Conservation (phyloP, 176 grass and related monocot genomes). For the Pharus latifolius region DNA sequence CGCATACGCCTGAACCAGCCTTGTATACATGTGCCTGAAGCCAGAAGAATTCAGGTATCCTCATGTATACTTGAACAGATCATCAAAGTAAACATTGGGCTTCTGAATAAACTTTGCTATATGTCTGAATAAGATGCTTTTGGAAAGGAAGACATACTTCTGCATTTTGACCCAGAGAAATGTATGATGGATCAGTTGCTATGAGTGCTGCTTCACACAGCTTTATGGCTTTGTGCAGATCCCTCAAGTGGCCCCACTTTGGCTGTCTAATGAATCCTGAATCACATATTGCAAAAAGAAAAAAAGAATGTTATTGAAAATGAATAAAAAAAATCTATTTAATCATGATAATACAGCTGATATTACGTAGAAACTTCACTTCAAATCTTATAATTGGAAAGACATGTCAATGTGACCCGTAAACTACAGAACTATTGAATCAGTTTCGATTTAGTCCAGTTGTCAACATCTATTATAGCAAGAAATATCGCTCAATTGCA, state of each 20-base stretch:
- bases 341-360: too few species aligned
- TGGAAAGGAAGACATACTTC: conserved; percentile 44
- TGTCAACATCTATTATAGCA: too few species aligned
- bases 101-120: not conserved
- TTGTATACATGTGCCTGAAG: conserved; percentile 69
- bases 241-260: conserved; percentile 94
- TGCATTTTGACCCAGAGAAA: conserved; percentile 74
- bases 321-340: not conserved
- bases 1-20: conserved; percentile 49
- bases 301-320: not conserved
- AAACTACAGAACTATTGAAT: not conserved
- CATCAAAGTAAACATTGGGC: not conserved
- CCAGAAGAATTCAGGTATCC: not conserved
- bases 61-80: not conserved
- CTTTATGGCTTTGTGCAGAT: conserved; percentile 93
- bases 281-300: conserved; percentile 2
- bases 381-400: too few species aligned
- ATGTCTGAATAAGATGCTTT: conserved; percentile 1
- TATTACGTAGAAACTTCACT: too few species aligned
- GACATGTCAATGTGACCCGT: not conserved
- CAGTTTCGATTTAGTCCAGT: not conserved
- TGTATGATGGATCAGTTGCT: conserved; percentile 80
- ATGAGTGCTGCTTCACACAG: conserved; percentile 75
- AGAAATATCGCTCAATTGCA: too few species aligned
- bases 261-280: conserved; percentile 78